Evolutionary conservation across 1,139 yeast genomes (phyloP).

Genomic region (Taphrina confusa): DNA sequence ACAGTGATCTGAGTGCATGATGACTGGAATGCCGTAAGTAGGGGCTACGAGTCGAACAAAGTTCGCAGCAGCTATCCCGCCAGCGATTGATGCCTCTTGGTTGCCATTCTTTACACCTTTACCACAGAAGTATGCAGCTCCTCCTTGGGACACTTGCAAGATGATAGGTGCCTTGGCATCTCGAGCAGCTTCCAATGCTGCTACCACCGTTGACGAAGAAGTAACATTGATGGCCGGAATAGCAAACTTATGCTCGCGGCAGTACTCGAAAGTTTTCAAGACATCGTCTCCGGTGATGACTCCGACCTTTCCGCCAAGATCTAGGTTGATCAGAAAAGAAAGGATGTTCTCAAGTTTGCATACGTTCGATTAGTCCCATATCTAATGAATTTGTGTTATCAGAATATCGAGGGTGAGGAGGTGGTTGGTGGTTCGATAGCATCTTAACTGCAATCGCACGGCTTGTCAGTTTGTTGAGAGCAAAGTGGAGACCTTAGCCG

Average conservation of each 20-base stretch:
- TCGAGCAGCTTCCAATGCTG: constrained; percentile 98
- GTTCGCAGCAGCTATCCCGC: constrained; percentile 97
- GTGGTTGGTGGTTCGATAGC: neutral
- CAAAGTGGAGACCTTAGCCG: constrained; percentile 13
- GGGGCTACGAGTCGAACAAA: constrained; percentile 97
- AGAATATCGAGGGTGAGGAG: neutral
- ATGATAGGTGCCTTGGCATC: constrained; percentile 94
- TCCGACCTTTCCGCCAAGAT: constrained; percentile 52
- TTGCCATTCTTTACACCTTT: constrained; percentile 87
- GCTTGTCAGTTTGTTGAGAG: neutral
- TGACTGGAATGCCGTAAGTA: constrained; percentile 92
- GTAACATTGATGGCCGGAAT: constrained; percentile 95
- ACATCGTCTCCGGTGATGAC: constrained; percentile 99
- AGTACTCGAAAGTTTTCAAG: constrained; percentile 81
- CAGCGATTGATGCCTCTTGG: constrained; percentile 92
- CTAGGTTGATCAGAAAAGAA: neutral
- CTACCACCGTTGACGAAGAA: constrained; percentile 93
- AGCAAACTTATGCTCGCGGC: constrained; percentile 90
- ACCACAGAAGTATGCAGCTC: constrained; percentile 90
- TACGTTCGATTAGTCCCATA: constrained; percentile 33
- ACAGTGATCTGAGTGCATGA: constrained; percentile 98
- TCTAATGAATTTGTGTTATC: neutral
- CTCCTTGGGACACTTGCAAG: constrained; percentile 97
- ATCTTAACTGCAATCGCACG: no score
- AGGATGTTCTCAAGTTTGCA: neutral